A percentile compares a stretch with the other conserved stretches of the same genome.
These are phyloP conservation scores for Jamesozyma piceae DNA, from an alignment of 805 yeast genomes.

Conservation along the genomic window DNA sequence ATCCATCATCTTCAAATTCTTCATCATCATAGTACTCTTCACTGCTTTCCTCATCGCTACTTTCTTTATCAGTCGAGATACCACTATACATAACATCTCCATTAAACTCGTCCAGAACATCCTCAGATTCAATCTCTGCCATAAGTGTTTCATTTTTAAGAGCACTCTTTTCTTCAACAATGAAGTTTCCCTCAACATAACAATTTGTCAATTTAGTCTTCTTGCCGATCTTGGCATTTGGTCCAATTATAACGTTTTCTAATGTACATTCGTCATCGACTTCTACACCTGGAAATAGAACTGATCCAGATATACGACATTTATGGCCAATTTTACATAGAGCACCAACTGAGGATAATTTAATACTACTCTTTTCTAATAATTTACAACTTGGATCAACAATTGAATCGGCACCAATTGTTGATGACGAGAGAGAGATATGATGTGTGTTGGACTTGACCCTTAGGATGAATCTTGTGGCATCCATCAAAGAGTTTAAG, in stretches of 20 bases:
- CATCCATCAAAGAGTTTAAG: conserved; percentile 77
- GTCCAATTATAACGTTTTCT: conserved; percentile 86
- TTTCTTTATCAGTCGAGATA: conserved; percentile 25
- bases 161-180: conserved; percentile 45
- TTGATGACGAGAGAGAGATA: conserved; percentile 47
- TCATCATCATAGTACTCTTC: conserved; percentile 35
- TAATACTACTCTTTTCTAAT: conserved; percentile 79
- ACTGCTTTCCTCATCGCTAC: conserved; percentile 28
- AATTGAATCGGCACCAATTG: conserved; percentile 78
- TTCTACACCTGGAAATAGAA: conserved; percentile 58
- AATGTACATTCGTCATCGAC: conserved; percentile 65
- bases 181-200: conserved; percentile 73
- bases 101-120: conserved; percentile 4
- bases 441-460: conserved; percentile 40
- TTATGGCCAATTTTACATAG: conserved; percentile 73
- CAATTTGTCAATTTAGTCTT: conserved; percentile 68
- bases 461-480: conserved; percentile 70
- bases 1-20: conserved; percentile 48
- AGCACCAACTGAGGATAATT: conserved; percentile 71
- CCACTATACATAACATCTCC: conserved; percentile 12
- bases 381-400: conserved; percentile 60
- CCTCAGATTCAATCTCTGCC: conserved; percentile 21
- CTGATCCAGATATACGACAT: conserved; percentile 81
- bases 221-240: conserved; percentile 48
- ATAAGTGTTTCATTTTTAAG: conserved; percentile 52